Percentiles rank a stretch among this genome's conserved stretches.
phyloP scores from a whole-genome alignment of 441 rosid species.

The Bruguiera hainesii region DNA sequence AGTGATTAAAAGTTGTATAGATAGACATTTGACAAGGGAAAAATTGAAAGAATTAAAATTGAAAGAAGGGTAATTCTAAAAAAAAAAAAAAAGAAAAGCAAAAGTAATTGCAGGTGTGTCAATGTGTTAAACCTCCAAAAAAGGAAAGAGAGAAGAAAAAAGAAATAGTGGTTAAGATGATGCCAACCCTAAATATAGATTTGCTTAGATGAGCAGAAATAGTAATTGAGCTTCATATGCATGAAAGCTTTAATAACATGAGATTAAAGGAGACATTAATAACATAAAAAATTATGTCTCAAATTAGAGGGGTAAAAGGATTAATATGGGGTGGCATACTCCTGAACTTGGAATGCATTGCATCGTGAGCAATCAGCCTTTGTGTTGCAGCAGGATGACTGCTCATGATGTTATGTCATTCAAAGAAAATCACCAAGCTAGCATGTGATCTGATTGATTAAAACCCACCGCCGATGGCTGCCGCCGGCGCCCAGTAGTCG shows the following conservation, averaged over 20 bases:
- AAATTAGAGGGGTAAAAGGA: not conserved
- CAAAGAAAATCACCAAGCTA: constrained; percentile 7
- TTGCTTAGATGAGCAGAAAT: not conserved
- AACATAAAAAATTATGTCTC: not conserved
- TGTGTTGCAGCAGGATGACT: constrained; percentile 61
- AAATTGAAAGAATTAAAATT: too few species aligned
- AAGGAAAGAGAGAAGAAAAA: not conserved
- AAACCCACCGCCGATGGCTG: constrained; percentile 52
- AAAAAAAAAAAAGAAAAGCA: too few species aligned
- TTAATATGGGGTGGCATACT: not conserved
- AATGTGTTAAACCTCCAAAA: not conserved
- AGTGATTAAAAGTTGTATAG: too few species aligned
- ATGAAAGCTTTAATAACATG: constrained; percentile 9
- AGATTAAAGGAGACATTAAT: constrained; percentile 2
- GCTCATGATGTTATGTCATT: constrained; percentile 87
- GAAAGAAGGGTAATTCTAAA: too few species aligned
- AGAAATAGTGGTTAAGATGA: too few species aligned
- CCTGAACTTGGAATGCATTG: constrained; percentile 33
- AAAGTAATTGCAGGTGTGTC: too few species aligned
- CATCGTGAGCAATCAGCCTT: constrained; percentile 99
- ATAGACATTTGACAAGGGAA: too few species aligned
- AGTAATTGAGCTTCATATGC: constrained; percentile 7
- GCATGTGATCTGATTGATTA: constrained; percentile 14
- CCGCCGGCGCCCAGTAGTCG: constrained; percentile 83
- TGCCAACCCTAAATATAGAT: too few species aligned